phyloP scores from a whole-genome alignment of 192 early-diverging fungal genomes.

The Backusella parvicylindrica region DNA sequence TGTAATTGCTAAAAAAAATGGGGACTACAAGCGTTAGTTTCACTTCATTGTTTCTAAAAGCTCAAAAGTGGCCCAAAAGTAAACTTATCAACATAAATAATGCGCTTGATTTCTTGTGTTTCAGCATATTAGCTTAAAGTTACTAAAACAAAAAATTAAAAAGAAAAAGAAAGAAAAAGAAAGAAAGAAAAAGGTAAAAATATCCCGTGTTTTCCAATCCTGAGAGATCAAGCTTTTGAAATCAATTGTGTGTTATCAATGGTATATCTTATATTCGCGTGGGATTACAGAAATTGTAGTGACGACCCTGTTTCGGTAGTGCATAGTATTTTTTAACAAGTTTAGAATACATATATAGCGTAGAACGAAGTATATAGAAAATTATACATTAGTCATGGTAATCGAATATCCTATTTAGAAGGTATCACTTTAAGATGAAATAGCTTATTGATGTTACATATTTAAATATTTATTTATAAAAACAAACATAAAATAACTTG shows the following conservation, averaged over 20 bases:
- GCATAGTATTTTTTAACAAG: background rate
- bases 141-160: background rate
- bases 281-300: background rate
- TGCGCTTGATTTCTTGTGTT: background rate
- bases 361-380: background rate
- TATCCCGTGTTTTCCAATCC: background rate
- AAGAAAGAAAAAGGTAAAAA: background rate
- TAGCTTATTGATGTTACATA: background rate
- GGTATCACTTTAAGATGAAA: background rate
- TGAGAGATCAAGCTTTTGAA: background rate
- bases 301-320: background rate
- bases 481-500: background rate
- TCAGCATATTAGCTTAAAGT: background rate
- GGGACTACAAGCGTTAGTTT: background rate
- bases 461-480: background rate
- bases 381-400: background rate
- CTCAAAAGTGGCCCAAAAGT: background rate
- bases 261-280: background rate
- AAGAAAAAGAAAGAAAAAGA: background rate
- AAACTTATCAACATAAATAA: background rate
- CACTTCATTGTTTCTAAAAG: background rate
- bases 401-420: background rate
- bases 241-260: background rate
- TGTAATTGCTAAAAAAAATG: background rate
- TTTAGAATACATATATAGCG: background rate